Evolutionary conservation across 1,139 yeast species (phyloP).

Genomic region (Candida mesenterica): DNA sequence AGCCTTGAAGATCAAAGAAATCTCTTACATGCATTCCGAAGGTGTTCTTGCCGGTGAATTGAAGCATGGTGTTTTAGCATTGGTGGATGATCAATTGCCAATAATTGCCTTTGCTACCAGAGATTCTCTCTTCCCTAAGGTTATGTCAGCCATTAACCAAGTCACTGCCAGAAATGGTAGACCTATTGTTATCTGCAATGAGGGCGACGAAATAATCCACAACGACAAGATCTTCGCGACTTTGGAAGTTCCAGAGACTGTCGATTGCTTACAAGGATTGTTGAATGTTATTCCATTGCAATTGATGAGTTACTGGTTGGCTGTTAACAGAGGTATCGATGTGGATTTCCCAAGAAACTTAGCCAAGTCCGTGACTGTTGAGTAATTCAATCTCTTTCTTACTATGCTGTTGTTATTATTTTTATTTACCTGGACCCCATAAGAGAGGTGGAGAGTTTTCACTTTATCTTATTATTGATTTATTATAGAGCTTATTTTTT

Average conservation of each 20-base stretch:
- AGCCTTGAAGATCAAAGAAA: conserved; percentile 96
- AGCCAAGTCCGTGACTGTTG: conserved; percentile 98
- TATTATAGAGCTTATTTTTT: not conserved
- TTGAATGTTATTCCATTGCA: conserved; percentile 94
- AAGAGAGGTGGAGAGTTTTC: not conserved
- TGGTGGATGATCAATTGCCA: conserved; percentile 92
- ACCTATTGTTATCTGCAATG: conserved; percentile 91
- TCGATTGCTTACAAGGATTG: conserved; percentile 96
- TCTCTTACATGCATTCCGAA: conserved; percentile 98
- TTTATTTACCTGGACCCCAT: not conserved
- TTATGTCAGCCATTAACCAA: conserved; percentile 93
- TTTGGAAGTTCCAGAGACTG: conserved; percentile 91
- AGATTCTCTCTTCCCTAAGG: conserved; percentile 95
- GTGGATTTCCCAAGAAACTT: conserved; percentile 99
- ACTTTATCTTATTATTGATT: not conserved
- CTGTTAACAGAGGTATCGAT: conserved; percentile 91
- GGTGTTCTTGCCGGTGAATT: conserved; percentile 99
- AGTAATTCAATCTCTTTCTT: conserved; percentile 33
- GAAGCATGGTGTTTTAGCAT: conserved; percentile 96
- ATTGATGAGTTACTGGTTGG: conserved; percentile 96
- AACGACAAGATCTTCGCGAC: conserved; percentile 59
- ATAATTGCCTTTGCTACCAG: conserved; percentile 96
- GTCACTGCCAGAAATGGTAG: conserved; percentile 97
- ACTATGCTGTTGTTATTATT: not conserved
- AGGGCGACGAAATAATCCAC: conserved; percentile 68